Base-by-base conservation (phyloP, 441 rosid genomes). In the Sinapis alba region DNA sequence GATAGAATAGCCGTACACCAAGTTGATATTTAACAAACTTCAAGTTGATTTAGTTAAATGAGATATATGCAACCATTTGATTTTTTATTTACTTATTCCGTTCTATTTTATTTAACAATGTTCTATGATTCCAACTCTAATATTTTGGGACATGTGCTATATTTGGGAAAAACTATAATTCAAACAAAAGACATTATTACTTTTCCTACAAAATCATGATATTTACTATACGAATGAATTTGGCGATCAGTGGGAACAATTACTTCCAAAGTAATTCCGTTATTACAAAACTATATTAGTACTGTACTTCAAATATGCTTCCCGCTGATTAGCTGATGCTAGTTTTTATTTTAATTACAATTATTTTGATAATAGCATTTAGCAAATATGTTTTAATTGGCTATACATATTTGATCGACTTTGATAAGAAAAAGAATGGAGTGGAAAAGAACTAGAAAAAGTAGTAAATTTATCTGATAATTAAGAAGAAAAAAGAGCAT, bases 91-190 rank as follows among this genome's bases (percentile, higher is more conserved):
- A n/a, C 5, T 28, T 28, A 12, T 45, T 24, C 24, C 16, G 16
- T 71, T 32, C 4, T 71, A 43, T 65, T 59, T 50, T 21, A 13
- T 32, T 50, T 65, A 19, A 71, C 58, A 65, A 18, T 65, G 24
- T 65, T 71, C 51, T 32, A 7, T 65, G 56, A 71, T 77, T 71
- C 80, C 36, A 65, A 16, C 36, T 26, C 68, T 16, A 57, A n/a
- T 66, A 58, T 20, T 57, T 47, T 58, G 50, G 72, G 80, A 71
- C 51, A 65, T 76, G 64, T 72, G 72, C 73, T 76, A 23, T 66
- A 65, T 77, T 77, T 77, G 80, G 80, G 50, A 36, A 77, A 77
- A 50, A 59, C 80, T 66, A 77, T 51, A 72, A 66, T 72, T 77
- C 72, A 65, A 18, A 12, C 0, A 45, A 57, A 51, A 63, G 54